Evolutionary conservation across 164 flowering plant genomes (phyloP), one percentile per base, ranked within the genome.

Genomic region (Berberis thunbergii): DNA sequence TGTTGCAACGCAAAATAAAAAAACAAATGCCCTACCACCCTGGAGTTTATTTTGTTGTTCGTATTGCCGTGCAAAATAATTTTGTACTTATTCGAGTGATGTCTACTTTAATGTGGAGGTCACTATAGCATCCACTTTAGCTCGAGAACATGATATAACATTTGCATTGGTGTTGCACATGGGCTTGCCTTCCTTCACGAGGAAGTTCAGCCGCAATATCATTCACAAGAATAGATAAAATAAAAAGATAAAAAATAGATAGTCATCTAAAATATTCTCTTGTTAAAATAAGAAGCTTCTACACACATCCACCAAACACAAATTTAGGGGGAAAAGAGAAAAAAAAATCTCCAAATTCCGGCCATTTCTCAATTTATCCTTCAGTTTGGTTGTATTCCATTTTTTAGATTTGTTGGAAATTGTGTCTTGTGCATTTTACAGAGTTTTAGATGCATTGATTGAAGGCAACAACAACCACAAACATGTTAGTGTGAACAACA

Each of bases 141-240:
- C 73, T 94, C 97, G 98, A 70, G 48, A 74, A 81, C 81, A 3
- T 76, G 97, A 43, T 45, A 52, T 48, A 78, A 64, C 49, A 86
- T 94, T 65, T 81, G 90, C 70, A 69, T 85, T 64, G 99, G 96
- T 49, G 69, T 94, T 70, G 99, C 97, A 41, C 75, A 80, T 49
- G 99, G 97, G 6, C 96, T 94, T 68, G 82, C 96, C 11, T 94
- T 70, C 67, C 97, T 94, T 70, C 99, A 94, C 57, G 97, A 94
- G 74, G 87, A 86, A 78, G 88, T 89, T 54, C 74, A 67, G n/a
- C 98, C 98, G 3, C 76, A 83, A n/a, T 71, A 83, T 94, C 45
- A 73, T 94, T 65, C 98, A 94, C 66, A 79, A 97, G 66, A n/a
- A 91, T 72, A 91, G 26, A 26, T 26, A 26, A 26, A 26, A 26